Evolutionary conservation across 345 rosid species (phyloP).

Genomic region (Corchorus olitorius): DNA sequence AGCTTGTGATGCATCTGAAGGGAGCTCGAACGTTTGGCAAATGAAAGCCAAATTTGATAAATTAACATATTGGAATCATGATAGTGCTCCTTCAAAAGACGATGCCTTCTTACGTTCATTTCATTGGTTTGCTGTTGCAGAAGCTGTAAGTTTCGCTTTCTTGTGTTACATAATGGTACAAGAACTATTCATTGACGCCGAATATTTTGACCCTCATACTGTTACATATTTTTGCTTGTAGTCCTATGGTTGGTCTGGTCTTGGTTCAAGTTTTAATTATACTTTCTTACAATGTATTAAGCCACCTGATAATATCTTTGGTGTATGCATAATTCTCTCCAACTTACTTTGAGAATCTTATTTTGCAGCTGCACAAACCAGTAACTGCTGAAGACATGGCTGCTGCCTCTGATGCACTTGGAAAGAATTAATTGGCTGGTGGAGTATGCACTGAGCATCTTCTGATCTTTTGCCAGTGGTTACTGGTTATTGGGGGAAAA

Average conservation of each 20-base stretch:
- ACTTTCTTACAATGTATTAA: background rate
- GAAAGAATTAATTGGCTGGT: background rate
- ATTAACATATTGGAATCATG: constrained; percentile 89
- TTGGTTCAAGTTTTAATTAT: constrained; percentile 5
- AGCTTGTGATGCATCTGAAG: constrained; percentile 41
- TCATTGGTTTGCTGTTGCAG: constrained; percentile 73
- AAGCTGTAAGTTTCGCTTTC: constrained; percentile 58
- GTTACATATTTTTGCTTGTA: background rate
- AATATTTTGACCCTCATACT: background rate
- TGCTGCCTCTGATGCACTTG: background rate
- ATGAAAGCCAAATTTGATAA: constrained; percentile 69
- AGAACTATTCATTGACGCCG: background rate
- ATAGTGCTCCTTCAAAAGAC: constrained; percentile 69
- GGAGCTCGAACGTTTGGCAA: constrained; percentile 59
- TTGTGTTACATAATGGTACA: background rate
- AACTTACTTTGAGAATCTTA: background rate
- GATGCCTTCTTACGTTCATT: constrained; percentile 73
- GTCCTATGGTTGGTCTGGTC: background rate
- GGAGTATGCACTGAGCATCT: background rate
- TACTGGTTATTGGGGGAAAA: background rate
- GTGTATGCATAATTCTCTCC: background rate
- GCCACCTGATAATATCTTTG: background rate
- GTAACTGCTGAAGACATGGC: constrained; percentile 4
- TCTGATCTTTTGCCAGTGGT: background rate
- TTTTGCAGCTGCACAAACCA: constrained; percentile 22